Evolutionary conservation across 768 basidiomycete genomes (phyloP).

Genomic region (Austroboletus festivus): DNA sequence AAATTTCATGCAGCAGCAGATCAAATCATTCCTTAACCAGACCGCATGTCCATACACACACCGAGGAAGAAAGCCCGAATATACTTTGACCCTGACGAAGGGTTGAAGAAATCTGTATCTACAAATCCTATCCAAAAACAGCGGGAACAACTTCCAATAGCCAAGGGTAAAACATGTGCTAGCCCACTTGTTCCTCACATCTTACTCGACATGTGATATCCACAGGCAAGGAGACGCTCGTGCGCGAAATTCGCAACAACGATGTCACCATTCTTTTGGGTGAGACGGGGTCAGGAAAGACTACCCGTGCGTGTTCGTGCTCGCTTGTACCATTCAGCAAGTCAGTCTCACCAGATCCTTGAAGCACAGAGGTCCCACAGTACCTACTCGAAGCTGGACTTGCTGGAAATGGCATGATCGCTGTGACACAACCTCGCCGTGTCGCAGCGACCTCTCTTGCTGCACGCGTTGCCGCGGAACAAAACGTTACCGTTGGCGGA

Average conservation of each 20-base stretch:
- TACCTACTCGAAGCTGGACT: conserved; percentile 85
- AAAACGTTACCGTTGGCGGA: conserved; percentile 64
- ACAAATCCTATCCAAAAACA: conserved; percentile 52
- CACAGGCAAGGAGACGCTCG: conserved; percentile 70
- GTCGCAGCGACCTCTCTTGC: conserved; percentile 97
- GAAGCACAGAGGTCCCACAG: conserved; percentile 85
- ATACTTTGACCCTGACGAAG: conserved; percentile 20
- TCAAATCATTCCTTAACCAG: background rate
- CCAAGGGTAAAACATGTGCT: conserved; percentile 47
- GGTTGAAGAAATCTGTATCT: conserved; percentile 6
- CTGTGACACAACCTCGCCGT: conserved; percentile 90
- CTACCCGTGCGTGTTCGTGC: conserved; percentile 75
- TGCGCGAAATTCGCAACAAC: conserved; percentile 69
- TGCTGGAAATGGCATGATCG: conserved; percentile 70
- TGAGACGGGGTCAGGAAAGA: conserved; percentile 98
- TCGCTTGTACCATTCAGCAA: background rate
- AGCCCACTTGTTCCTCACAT: background rate
- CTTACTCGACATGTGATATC: conserved; percentile 1
- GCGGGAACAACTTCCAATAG: conserved; percentile 72
- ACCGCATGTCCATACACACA: conserved; percentile 18
- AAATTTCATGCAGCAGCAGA: conserved; percentile 1
- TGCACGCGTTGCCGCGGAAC: conserved; percentile 82
- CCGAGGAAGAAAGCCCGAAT: conserved; percentile 29
- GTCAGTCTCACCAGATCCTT: conserved; percentile 21
- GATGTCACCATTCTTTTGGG: conserved; percentile 89